Evolutionary conservation across 1,139 yeast genomes (phyloP).

Genomic region (Scheffersomyces titani): DNA sequence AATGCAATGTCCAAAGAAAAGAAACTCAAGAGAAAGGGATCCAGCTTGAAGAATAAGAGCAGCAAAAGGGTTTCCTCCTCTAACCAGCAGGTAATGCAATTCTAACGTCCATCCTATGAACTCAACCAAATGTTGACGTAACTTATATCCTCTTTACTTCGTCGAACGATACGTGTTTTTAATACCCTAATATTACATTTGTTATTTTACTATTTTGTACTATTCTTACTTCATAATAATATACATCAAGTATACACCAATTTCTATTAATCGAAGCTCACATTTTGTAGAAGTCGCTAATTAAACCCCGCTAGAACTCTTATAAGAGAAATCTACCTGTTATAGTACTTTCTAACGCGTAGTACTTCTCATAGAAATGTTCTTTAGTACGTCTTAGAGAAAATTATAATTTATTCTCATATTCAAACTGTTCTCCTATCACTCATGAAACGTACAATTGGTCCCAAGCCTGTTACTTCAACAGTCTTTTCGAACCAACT

Average conservation of each 20-base stretch:
- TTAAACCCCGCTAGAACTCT: background rate
- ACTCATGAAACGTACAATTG: conserved; percentile 80
- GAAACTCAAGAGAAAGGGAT: conserved; percentile 11
- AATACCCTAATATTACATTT: background rate
- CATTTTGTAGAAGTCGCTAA: background rate
- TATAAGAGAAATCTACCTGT: background rate
- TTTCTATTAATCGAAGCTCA: background rate
- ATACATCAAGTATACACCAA: background rate
- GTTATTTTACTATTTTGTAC: background rate
- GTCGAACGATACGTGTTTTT: background rate
- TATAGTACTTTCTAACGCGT: background rate
- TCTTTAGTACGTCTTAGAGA: background rate
- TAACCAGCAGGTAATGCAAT: background rate
- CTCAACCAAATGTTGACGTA: background rate
- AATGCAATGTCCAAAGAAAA: conserved; percentile 16
- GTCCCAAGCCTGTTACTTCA: conserved; percentile 83
- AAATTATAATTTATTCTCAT: background rate
- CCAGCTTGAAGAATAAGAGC: background rate
- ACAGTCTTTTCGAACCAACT: conserved; percentile 93
- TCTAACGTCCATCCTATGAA: background rate
- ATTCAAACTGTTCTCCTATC: conserved; percentile 81
- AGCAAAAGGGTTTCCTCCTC: background rate
- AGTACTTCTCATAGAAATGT: background rate
- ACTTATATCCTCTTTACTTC: background rate
- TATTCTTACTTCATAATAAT: background rate